Percentiles rank a stretch among this genome's conserved stretches.
Conservation (phyloP, 768 basidiomycete genomes). For the Hydnomerulius pinastri region DNA sequence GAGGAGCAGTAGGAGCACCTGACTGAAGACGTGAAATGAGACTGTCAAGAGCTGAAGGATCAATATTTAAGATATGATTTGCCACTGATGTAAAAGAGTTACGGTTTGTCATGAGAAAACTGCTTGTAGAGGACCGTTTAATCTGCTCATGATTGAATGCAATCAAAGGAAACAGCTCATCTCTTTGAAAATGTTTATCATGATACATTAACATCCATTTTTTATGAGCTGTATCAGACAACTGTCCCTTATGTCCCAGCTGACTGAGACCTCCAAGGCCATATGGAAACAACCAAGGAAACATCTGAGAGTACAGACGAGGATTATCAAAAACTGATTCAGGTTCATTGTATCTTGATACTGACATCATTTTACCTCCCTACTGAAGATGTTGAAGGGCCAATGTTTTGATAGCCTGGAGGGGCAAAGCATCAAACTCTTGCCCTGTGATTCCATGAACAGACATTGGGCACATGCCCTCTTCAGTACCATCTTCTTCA, state of each 20-base stretch:
- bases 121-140: slow-evolving; percentile 21
- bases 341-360: too few relatives aligned
- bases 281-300: slow-evolving; percentile 46
- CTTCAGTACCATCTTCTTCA: slow-evolving; percentile 29
- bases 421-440: slow-evolving; percentile 19
- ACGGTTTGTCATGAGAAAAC: too few relatives aligned
- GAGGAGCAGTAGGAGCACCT: too few relatives aligned
- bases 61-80: too few relatives aligned
- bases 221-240: slow-evolving; percentile 31
- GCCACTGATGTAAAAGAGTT: too few relatives aligned
- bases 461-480: slow-evolving; percentile 37
- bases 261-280: slow-evolving; percentile 36
- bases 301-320: slow-evolving; percentile 37
- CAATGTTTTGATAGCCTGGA: slow-evolving; percentile 17
- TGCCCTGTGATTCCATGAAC: slow-evolving; percentile 39
- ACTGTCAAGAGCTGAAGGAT: too few relatives aligned
- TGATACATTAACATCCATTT: slow-evolving; percentile 37
- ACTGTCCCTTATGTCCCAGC: slow-evolving; percentile 8
- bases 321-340: slow-evolving; percentile 27
- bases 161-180: slow-evolving; percentile 38
- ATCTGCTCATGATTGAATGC: slow-evolving; percentile 44
- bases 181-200: slow-evolving; percentile 42
- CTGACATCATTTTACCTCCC: too few relatives aligned
- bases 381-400: slow-evolving; percentile 15
- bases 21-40: slow-evolving; percentile 17